Conservation (phyloP, 1,284 basidiomycete species). For the Ceratobasidium sp. region DNA sequence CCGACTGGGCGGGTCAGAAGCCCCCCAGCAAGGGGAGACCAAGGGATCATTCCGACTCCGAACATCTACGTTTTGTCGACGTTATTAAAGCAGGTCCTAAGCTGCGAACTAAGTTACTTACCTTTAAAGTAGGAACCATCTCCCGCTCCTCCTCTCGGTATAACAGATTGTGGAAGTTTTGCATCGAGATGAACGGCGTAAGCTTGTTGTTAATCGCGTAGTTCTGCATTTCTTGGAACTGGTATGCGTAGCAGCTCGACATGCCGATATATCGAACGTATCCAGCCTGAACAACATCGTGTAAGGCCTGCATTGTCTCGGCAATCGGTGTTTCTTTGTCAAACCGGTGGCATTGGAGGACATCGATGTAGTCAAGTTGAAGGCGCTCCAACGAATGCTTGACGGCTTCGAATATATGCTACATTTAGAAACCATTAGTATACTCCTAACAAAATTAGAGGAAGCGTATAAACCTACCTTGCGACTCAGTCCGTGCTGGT, state of each 20-base stretch:
- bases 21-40: constrained; percentile 64
- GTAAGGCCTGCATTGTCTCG: constrained; percentile 46
- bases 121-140: constrained; percentile 43
- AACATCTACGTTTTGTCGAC: constrained; percentile 50
- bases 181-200: constrained; percentile 40
- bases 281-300: constrained; percentile 46
- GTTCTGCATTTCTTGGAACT: constrained; percentile 44
- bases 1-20: constrained; percentile 58
- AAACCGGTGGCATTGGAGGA: constrained; percentile 47
- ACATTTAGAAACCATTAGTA: constrained; percentile 32
- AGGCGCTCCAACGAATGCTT: constrained; percentile 32
- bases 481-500: constrained; percentile 54
- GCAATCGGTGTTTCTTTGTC: constrained; percentile 49
- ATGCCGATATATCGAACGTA: constrained; percentile 34
- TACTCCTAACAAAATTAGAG: background rate
- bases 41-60: constrained; percentile 61
- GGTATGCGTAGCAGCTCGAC: constrained; percentile 36
- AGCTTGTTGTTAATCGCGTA: constrained; percentile 44
- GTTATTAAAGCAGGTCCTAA: constrained; percentile 35
- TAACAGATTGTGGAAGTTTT: constrained; percentile 42
- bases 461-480: constrained; percentile 52
- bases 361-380: constrained; percentile 47
- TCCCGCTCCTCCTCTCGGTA: constrained; percentile 46
- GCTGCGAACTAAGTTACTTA: background rate
- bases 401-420: constrained; percentile 50